phyloP scores from a whole-genome alignment of 768 basidiomycete genomes.

The Mycena galopus region DNA sequence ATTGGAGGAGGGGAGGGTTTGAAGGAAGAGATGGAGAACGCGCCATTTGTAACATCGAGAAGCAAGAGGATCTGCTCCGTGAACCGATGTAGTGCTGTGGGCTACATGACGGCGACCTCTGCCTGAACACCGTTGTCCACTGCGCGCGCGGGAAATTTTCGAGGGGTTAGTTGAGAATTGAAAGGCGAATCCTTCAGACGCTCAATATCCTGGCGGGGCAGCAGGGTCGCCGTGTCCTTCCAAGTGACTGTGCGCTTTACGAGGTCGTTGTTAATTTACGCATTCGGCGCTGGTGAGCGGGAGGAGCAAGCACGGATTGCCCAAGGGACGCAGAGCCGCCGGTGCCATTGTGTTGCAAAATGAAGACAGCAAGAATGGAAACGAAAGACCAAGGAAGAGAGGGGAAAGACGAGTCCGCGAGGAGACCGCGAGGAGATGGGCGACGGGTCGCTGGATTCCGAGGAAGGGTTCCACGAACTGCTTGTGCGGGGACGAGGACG shows the following conservation, averaged over 20 bases:
- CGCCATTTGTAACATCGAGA: conserved; percentile 25
- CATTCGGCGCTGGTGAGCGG: conserved; percentile 27
- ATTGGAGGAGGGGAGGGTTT: no score
- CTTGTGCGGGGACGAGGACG: no score
- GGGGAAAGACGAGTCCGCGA: no score
- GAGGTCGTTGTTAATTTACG: conserved; percentile 20
- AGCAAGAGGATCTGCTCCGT: conserved; percentile 45
- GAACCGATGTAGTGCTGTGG: conserved; percentile 57
- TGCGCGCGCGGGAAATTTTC: no score
- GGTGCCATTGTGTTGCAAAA: conserved; percentile 30
- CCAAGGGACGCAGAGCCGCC: conserved; percentile 25
- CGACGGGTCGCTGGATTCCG: no score
- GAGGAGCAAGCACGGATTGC: conserved; percentile 25
- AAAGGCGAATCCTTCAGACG: no score
- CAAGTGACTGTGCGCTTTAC: conserved; percentile 18
- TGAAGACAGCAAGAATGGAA: no score
- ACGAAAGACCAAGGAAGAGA: no score
- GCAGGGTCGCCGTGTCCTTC: conserved; percentile 17
- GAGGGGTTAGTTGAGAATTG: no score
- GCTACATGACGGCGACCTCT: conserved; percentile 59
- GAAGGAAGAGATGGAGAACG: not conserved
- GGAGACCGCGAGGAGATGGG: no score
- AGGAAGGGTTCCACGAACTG: no score
- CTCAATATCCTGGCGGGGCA: conserved; percentile 34
- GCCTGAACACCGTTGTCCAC: conserved; percentile 57